phyloP scores from a whole-genome alignment of 2,329 filamentous ascomycete genomes.

The Neocatenulostroma microsporum region DNA sequence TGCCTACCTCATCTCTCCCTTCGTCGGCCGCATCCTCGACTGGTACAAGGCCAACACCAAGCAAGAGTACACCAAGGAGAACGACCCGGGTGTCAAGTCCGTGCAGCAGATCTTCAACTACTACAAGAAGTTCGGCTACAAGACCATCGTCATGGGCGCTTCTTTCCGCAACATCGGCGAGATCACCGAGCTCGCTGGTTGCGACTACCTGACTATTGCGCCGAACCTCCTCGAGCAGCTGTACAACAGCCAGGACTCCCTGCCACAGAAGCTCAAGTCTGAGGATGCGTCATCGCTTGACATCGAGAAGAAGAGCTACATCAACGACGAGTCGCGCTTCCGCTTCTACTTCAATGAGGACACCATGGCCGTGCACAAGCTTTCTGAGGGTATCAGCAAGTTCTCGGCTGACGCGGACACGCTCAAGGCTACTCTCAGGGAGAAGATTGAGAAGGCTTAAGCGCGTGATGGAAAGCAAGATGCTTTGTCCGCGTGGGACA shows the following conservation, averaged over 20 bases:
- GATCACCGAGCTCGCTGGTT: conserved; percentile 96
- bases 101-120: conserved; percentile 97
- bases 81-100: conserved; percentile 93
- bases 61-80: conserved; percentile 82
- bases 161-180: conserved; percentile 95
- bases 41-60: conserved; percentile 97
- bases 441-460: conserved; percentile 57
- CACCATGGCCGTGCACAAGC: conserved; percentile 98
- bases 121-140: conserved; percentile 99
- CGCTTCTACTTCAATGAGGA: conserved; percentile 99
- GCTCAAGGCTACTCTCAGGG: conserved; percentile 83
- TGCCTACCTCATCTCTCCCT: conserved; percentile 97
- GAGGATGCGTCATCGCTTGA: conserved; percentile 57
- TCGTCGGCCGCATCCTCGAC: conserved; percentile 97
- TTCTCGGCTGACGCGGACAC: conserved; percentile 94
- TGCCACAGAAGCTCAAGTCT: conserved; percentile 90
- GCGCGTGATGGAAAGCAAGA: too few species aligned
- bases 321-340: conserved; percentile 82
- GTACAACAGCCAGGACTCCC: conserved; percentile 68
- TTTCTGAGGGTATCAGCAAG: conserved; percentile 98
- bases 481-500: too few species aligned
- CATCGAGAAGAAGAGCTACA: conserved; percentile 83
- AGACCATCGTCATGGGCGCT: conserved; percentile 99
- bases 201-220: conserved; percentile 97
- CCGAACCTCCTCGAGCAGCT: conserved; percentile 92